Percentiles rank a stretch among this genome's conserved stretches.
These are phyloP conservation scores for Aureobasidium mangrovei DNA, from an alignment of 2,329 filamentous ascomycete genomes.

Conservation along the genomic window DNA sequence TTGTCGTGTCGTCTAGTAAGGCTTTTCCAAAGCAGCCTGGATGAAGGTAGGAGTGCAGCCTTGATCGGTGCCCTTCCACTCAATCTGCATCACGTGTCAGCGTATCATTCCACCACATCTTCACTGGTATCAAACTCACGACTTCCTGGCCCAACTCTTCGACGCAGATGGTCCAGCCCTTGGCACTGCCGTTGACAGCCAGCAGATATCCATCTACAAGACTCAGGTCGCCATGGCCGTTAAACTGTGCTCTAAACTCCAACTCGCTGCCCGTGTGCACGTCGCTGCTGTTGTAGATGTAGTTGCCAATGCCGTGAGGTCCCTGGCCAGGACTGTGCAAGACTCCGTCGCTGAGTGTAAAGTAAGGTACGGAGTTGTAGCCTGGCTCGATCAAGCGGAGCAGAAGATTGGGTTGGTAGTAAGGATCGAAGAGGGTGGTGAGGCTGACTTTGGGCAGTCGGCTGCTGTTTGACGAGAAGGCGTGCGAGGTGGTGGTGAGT, in stretches of 20 bases:
- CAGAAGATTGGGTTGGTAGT: constrained; percentile 27
- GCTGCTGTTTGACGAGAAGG: constrained; percentile 23
- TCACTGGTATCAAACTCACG: constrained; percentile 21
- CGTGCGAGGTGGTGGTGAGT: constrained; percentile 30
- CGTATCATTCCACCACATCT: background rate
- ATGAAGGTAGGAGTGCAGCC: constrained; percentile 31
- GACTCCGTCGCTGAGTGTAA: constrained; percentile 29
- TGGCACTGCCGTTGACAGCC: constrained; percentile 27
- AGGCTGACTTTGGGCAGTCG: constrained; percentile 29
- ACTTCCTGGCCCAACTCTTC: constrained; percentile 26
- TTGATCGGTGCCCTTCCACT: constrained; percentile 29
- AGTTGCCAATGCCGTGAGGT: constrained; percentile 23
- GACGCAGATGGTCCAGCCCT: constrained; percentile 34
- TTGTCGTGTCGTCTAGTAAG: constrained; percentile 24
- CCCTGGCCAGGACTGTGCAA: constrained; percentile 26
- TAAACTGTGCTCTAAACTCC: constrained; percentile 24
- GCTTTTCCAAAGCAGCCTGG: constrained; percentile 30
- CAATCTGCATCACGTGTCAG: constrained; percentile 21
- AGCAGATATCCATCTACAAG: constrained; percentile 30
- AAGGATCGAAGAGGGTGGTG: constrained; percentile 32
- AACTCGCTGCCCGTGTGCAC: constrained; percentile 24
- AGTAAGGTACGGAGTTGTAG: constrained; percentile 32
- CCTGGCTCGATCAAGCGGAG: constrained; percentile 32
- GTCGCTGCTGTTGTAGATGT: constrained; percentile 27
- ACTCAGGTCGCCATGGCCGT: constrained; percentile 20